Base-by-base conservation (phyloP, 768 basidiomycete genomes). In the Polyporus arcularius region DNA sequence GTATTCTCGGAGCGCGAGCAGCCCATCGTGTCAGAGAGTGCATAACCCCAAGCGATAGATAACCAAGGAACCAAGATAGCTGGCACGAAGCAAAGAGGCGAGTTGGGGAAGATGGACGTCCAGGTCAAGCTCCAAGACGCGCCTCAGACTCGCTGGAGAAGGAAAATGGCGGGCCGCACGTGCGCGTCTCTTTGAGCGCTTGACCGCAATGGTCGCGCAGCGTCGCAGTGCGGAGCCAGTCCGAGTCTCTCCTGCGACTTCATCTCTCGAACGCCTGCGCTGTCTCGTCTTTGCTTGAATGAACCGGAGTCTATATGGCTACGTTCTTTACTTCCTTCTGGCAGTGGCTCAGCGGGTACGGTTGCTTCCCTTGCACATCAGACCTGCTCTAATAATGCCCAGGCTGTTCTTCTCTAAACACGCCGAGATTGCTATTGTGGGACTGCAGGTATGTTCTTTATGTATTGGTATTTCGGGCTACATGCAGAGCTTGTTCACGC, bases 341-440 rank as follows among this genome's bases (percentile, higher is more conserved):
- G 46, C 73, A 82, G 56, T 89, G 87, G 86, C 73, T 89, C 52
- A 72, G 76, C 63, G 80, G 82, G 81, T 80, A 54, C 65, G 78
- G 48, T 21, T 31, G 12, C 32, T 50, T 30, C 3, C 1, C 42
- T 16, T 16, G 15, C 10, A 12, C 50, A 49, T 4, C 47, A 28
- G 35, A 50, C 26, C 30, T 30, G 49, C 43, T 62, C 14, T 21
- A 62, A 53, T 30, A 12, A 8, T 51, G 26, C 57, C 15, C 64
- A 90, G 89, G 49, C 76, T 95, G 46, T 94, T 96, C 81, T 94
- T 94, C 76, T 83, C 91, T 35, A 95, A 90, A 70, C 79, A 88
- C 18, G 89, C 92, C 35, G 94, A 96, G 74, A 87, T 96, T 63
- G 88, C 92, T 9, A 88, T 96, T n/a, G 92, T 96, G 53, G 94